phyloP scores from a whole-genome alignment of 2,329 filamentous ascomycete species.

The Pseudogymnoascus sp. region DNA sequence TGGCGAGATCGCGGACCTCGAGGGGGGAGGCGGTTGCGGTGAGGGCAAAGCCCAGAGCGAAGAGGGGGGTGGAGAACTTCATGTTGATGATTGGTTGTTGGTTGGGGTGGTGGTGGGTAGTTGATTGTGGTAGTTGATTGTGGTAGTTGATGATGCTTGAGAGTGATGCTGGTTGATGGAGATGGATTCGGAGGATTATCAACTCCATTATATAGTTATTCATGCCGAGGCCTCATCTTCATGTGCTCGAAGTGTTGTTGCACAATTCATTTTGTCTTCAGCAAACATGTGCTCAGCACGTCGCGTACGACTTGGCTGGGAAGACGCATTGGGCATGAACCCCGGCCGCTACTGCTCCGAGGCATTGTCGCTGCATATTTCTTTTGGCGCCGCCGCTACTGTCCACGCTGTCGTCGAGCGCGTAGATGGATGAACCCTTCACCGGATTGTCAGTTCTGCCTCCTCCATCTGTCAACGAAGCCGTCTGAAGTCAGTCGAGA shows the following conservation, averaged over 20 bases:
- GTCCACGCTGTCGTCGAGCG: not conserved
- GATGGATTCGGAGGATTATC: not conserved
- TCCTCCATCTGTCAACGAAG: not conserved
- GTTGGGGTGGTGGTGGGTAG: not conserved
- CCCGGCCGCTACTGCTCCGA: not conserved
- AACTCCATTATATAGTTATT: not conserved
- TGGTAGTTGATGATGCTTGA: not conserved
- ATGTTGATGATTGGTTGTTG: not conserved
- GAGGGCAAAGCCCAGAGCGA: not conserved
- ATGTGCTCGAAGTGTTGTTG: not conserved
- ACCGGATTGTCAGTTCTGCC: not conserved
- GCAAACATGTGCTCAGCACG: not conserved
- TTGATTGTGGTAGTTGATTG: not conserved
- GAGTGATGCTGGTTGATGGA: not conserved
- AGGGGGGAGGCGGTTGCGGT: not conserved
- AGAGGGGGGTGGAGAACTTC: not conserved
- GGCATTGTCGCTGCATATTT: not conserved
- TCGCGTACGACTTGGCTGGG: not conserved
- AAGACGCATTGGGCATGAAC: not conserved
- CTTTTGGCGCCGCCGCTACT: not conserved
- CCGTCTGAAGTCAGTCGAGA: not conserved
- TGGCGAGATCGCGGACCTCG: not conserved
- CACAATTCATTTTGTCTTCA: not conserved
- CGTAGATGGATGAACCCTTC: not conserved
- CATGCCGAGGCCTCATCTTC: slow-evolving; percentile 1